Conservation (phyloP, 768 basidiomycete genomes). For the Leccinum boreale region DNA sequence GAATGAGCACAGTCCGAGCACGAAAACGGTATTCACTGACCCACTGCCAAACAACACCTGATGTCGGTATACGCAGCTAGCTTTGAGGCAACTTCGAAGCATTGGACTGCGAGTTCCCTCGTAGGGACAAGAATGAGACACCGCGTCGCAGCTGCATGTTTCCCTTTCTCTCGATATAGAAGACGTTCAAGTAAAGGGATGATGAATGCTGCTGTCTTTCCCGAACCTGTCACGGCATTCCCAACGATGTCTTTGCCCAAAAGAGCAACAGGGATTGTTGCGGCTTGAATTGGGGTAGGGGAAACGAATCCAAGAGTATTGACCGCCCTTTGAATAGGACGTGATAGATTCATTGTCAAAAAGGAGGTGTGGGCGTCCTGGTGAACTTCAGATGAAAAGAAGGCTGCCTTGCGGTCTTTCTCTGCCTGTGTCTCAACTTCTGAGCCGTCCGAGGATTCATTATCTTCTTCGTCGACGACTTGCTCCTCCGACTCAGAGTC, state of each 20-base stretch:
- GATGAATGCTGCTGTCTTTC: slow-evolving; percentile 97
- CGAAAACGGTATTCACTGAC: slow-evolving; percentile 39
- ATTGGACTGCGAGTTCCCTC: slow-evolving; percentile 93
- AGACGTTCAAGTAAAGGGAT: slow-evolving; percentile 93
- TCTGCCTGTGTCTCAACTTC: slow-evolving; percentile 58
- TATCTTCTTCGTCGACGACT: slow-evolving; percentile 33
- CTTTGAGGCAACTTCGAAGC: slow-evolving; percentile 86
- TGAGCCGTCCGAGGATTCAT: slow-evolving; percentile 55
- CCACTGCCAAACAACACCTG: slow-evolving; percentile 87
- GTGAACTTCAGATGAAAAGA: slow-evolving; percentile 66
- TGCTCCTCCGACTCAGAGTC: slow-evolving; percentile 30
- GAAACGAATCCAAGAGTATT: slow-evolving; percentile 75
- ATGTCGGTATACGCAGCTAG: slow-evolving; percentile 87
- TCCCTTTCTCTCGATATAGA: slow-evolving; percentile 86
- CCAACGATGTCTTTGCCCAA: slow-evolving; percentile 96
- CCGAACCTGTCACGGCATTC: slow-evolving; percentile 93
- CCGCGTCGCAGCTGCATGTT: slow-evolving; percentile 79
- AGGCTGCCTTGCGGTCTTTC: slow-evolving; percentile 76
- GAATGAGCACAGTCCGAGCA: slow-evolving; percentile 1
- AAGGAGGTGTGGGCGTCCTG: slow-evolving; percentile 72
- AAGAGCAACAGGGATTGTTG: slow-evolving; percentile 90
- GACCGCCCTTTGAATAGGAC: slow-evolving; percentile 88
- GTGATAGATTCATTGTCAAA: slow-evolving; percentile 91
- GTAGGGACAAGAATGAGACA: slow-evolving; percentile 94
- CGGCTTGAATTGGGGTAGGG: slow-evolving; percentile 95